A percentile compares a stretch with the other conserved stretches of the same genome.
Conservation (phyloP, 2,329 filamentous ascomycete species). For the Fusarium drepaniforme region DNA sequence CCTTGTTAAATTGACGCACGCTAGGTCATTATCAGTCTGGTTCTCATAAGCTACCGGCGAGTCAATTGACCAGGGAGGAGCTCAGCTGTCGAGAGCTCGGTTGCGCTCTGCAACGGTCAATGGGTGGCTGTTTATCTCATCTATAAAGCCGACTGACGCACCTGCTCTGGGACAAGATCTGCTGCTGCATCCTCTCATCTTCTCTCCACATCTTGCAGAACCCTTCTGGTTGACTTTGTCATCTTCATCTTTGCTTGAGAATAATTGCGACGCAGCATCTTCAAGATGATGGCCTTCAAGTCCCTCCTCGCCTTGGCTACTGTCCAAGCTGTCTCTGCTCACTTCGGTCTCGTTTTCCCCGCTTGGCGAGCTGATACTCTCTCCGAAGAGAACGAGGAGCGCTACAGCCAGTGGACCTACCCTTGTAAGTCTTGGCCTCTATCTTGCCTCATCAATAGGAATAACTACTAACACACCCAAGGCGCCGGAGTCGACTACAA, state of each 20-base stretch:
- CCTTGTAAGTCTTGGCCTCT: conserved; percentile 58
- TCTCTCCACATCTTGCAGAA: neutral
- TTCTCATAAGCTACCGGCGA: conserved; percentile 11
- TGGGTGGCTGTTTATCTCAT: conserved; percentile 4
- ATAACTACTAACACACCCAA: conserved; percentile 38
- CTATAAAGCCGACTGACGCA: conserved; percentile 31
- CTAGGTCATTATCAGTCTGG: conserved; percentile 27
- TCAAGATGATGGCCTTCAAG: conserved; percentile 47
- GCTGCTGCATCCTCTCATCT: neutral
- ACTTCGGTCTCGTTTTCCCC: conserved; percentile 63
- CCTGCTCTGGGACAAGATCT: neutral
- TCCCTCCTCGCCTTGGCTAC: conserved; percentile 51
- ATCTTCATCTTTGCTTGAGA: conserved; percentile 1
- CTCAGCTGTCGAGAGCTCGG: conserved; percentile 4
- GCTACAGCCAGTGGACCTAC: conserved; percentile 62
- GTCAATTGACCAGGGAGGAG: neutral
- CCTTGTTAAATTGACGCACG: conserved; percentile 37
- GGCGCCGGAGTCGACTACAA: conserved; percentile 62
- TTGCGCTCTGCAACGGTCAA: conserved; percentile 9
- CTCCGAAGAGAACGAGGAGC: conserved; percentile 47
- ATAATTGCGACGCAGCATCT: neutral
- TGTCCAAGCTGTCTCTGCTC: conserved; percentile 56
- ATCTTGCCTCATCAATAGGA: neutral
- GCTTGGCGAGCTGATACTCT: conserved; percentile 63
- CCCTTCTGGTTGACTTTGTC: neutral